Conservation (phyloP, 495 filamentous ascomycete species). For the Aspergillus avenaceus region DNA sequence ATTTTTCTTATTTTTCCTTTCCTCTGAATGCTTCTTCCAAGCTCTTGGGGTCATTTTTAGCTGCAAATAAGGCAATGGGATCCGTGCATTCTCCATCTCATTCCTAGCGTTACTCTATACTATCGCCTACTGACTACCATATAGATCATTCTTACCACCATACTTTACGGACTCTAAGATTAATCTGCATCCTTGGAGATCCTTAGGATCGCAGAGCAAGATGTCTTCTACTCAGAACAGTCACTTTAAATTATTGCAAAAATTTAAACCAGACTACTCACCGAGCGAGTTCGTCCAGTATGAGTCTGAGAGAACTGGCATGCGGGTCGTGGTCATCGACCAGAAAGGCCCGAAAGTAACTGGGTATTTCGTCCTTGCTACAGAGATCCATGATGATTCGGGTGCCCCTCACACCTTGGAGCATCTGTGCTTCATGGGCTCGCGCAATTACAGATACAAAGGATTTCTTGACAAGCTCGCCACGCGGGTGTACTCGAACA, state of each 20-base stretch:
- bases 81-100: not conserved
- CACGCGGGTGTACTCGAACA: slow-evolving; percentile 84
- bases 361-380: slow-evolving; percentile 92
- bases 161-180: slow-evolving; percentile 14
- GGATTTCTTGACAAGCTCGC: slow-evolving; percentile 92
- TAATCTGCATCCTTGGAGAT: slow-evolving; percentile 4
- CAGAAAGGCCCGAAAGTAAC: slow-evolving; percentile 89
- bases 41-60: no score
- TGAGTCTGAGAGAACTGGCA: slow-evolving; percentile 81
- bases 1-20: not conserved
- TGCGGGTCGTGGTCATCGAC: slow-evolving; percentile 89
- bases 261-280: slow-evolving; percentile 84
- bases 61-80: not conserved
- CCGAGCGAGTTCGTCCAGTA: slow-evolving; percentile 82
- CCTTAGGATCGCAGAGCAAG: slow-evolving; percentile 23
- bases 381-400: slow-evolving; percentile 95
- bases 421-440: slow-evolving; percentile 97
- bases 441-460: slow-evolving; percentile 89
- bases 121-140: slow-evolving; percentile 1
- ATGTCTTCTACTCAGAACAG: slow-evolving; percentile 36
- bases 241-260: slow-evolving; percentile 78
- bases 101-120: not conserved
- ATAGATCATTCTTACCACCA: slow-evolving; percentile 18
- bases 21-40: not conserved
- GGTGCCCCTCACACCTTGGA: slow-evolving; percentile 94